Base-by-base conservation (phyloP, 2,329 filamentous ascomycete genomes). In the Teratosphaeria nubilosa region DNA sequence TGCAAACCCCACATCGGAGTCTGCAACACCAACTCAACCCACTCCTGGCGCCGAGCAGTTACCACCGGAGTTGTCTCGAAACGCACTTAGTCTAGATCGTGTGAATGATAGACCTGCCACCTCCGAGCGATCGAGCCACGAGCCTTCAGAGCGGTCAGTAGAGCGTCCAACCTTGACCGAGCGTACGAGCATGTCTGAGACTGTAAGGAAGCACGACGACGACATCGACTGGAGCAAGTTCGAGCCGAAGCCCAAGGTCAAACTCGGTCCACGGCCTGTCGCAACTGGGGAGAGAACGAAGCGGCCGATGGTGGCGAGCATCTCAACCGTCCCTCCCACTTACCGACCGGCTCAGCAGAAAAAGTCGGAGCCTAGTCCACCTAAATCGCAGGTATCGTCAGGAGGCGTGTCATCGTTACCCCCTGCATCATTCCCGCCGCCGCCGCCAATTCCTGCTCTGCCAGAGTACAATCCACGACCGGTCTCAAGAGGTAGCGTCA, bases 211-310 rank as follows among this genome's bases (percentile, higher is more conserved):
- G 55, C 34, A 66, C 57, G 68, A 82, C 68, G 72, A 79, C 57
- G 67, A 75, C 14, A 77, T 77, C 62, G 74, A 74, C 57, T 68
- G 68, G 58, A 73, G 74, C 60, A 78, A 78, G 56, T 77, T 80
- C 64, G 76, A 76, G 24, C 65, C 76, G 65, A 90, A 88, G 68
- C 87, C 86, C 51, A 96, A 95, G 71, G 86, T 96, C 58, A 96
- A 95, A 74, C 82, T 96, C 51, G 94, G 86, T 1, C 92, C 94
- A 10, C 83, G 92, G 52, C 91, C 91, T 27, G 92, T 90, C 2
- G 60, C 62, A 41, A 41, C 60, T 22, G 56, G 60, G n/a, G 66
- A 69, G 6, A 65, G 59, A 57, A 57, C 61, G 70, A 85, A 50
- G 86, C 90, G 61, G 77, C 81, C 48, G 74, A 78, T 63, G 79